phyloP scores from a whole-genome alignment of 2,329 filamentous ascomycete genomes.

The Saccharata proteae region DNA sequence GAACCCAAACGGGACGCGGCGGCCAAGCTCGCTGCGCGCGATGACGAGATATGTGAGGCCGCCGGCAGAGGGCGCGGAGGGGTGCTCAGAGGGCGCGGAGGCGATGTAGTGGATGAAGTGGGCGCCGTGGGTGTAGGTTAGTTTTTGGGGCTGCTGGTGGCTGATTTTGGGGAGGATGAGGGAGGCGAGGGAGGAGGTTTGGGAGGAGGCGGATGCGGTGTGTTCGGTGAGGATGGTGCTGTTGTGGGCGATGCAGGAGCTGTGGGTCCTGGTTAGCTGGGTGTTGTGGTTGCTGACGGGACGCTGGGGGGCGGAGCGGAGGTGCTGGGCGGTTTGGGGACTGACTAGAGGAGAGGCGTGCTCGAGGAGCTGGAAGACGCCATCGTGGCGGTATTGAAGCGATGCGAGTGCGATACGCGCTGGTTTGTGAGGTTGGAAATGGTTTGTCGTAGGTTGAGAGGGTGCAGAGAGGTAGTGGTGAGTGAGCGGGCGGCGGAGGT shows the following conservation, averaged over 20 bases:
- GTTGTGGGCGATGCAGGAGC: slow-evolving; percentile 87
- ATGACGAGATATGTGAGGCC: slow-evolving; percentile 89
- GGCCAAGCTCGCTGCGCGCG: slow-evolving; percentile 66
- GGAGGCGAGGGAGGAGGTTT: slow-evolving; percentile 77
- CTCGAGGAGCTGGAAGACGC: slow-evolving; percentile 26
- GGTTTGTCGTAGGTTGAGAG: no score
- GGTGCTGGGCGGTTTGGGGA: no score
- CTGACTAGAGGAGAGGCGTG: slow-evolving; percentile 27
- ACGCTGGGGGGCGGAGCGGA: slow-evolving; percentile 1
- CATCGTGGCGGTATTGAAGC: slow-evolving; percentile 17
- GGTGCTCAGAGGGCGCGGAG: slow-evolving; percentile 60
- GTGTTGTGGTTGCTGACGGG: not conserved
- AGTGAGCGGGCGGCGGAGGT: no score
- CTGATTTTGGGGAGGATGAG: slow-evolving; percentile 91
- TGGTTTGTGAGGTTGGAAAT: no score
- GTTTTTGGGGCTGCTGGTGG: slow-evolving; percentile 68
- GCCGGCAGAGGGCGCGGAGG: slow-evolving; percentile 48
- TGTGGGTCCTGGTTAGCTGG: slow-evolving; percentile 26
- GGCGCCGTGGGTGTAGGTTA: slow-evolving; percentile 85
- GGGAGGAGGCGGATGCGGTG: slow-evolving; percentile 70
- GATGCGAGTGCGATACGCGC: no score
- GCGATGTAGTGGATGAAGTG: slow-evolving; percentile 95
- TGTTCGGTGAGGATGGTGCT: slow-evolving; percentile 89
- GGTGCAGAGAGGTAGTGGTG: no score
- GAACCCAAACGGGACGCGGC: slow-evolving; percentile 85